Percentiles rank a stretch among this genome's conserved stretches.
These are phyloP conservation scores for Lodderomyces jiufengensis DNA, from an alignment of 1,139 yeast genomes.

Conservation along the genomic window DNA sequence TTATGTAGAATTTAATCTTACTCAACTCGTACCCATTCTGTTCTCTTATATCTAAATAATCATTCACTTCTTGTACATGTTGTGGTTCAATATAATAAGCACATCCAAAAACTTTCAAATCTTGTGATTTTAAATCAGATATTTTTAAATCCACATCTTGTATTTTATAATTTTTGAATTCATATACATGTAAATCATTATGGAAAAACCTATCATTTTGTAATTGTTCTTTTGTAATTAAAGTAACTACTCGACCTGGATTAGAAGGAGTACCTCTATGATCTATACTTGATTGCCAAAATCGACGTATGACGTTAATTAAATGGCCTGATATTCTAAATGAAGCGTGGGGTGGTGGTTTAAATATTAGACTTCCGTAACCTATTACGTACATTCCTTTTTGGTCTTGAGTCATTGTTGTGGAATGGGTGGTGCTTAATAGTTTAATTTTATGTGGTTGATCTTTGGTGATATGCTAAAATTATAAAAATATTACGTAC, in stretches of 20 bases:
- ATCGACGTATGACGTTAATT: conserved; percentile 72
- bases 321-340: conserved; percentile 70
- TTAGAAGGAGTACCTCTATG: conserved; percentile 83
- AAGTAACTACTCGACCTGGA: conserved; percentile 88
- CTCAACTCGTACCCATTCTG: conserved; percentile 84
- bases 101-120: conserved; percentile 70
- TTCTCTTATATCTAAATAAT: conserved; percentile 75
- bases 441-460: too few species aligned
- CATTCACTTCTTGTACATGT: conserved; percentile 56
- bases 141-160: conserved; percentile 16
- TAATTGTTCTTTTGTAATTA: conserved; percentile 59
- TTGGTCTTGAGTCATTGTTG: conserved; percentile 5
- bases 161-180: conserved; percentile 20
- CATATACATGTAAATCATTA: conserved; percentile 44
- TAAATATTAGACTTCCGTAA: conserved; percentile 85
- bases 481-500: too few species aligned
- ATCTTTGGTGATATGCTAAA: too few species aligned
- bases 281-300: conserved; percentile 90
- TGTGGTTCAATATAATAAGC: conserved; percentile 78
- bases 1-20: conserved; percentile 59
- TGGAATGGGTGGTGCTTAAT: too few species aligned
- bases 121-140: conserved; percentile 33
- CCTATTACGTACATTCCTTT: conserved; percentile 78
- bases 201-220: conserved; percentile 35
- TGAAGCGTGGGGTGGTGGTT: conserved; percentile 76